Conservation (phyloP, 371 early-diverging fungal species). For the Mucor irregularis region DNA sequence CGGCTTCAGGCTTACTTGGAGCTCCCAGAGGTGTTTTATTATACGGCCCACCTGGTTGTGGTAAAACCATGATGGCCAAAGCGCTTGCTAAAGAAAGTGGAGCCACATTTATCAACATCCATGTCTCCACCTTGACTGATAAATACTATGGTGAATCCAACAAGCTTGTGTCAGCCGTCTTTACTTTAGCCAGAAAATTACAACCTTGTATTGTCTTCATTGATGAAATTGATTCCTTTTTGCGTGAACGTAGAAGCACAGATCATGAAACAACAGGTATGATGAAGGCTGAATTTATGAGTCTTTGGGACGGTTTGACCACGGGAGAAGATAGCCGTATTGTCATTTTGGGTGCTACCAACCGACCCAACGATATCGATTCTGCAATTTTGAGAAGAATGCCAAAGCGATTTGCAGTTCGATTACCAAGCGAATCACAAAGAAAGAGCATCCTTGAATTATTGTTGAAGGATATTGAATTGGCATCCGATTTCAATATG, state of each 20-base stretch:
- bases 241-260: slow-evolving; percentile 85
- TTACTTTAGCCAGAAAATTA: slow-evolving; percentile 90
- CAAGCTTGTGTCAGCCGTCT: slow-evolving; percentile 89
- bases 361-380: slow-evolving; percentile 97
- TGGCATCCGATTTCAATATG: slow-evolving; percentile 75
- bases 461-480: slow-evolving; percentile 67
- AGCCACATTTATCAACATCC: slow-evolving; percentile 95
- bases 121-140: slow-evolving; percentile 94
- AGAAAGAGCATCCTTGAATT: slow-evolving; percentile 87
- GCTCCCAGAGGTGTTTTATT: slow-evolving; percentile 94
- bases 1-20: slow-evolving; percentile 83
- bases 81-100: slow-evolving; percentile 95
- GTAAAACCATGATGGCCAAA: slow-evolving; percentile 98
- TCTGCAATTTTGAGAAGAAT: slow-evolving; percentile 94
- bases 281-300: slow-evolving; percentile 99
- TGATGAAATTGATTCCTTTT: slow-evolving; percentile 96
- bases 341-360: slow-evolving; percentile 93
- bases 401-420: slow-evolving; percentile 95
- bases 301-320: slow-evolving; percentile 95
- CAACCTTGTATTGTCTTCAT: slow-evolving; percentile 96
- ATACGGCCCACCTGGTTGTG: slow-evolving; percentile 96
- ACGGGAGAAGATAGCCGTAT: slow-evolving; percentile 78
- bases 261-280: slow-evolving; percentile 96
- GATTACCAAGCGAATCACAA: slow-evolving; percentile 88
- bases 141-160: slow-evolving; percentile 98